Conservation (phyloP, 108 stramenopile genomes). For the Fragilariopsis cylindrus region DNA sequence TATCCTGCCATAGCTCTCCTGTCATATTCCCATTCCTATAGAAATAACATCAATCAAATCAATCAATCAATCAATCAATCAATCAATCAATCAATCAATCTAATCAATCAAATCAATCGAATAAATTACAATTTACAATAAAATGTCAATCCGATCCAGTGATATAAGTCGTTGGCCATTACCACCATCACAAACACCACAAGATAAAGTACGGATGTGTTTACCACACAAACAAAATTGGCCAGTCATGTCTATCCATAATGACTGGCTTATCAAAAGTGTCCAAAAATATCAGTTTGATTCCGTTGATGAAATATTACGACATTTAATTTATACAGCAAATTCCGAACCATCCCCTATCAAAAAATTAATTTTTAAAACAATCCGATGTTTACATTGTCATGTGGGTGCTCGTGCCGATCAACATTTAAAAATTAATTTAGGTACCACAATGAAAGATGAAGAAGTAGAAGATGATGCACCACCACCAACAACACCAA, state of each 20-base stretch:
- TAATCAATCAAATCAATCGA: too few relatives aligned
- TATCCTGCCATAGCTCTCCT: too few relatives aligned
- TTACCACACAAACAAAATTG: not conserved
- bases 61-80: too few relatives aligned
- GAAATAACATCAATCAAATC: too few relatives aligned
- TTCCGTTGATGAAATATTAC: not conserved
- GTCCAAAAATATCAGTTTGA: not conserved
- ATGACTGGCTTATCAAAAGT: not conserved
- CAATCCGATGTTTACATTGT: not conserved
- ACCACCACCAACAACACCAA: not conserved
- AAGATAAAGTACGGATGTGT: not conserved
- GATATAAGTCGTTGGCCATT: not conserved
- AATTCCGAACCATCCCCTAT: not conserved
- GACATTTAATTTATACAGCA: not conserved
- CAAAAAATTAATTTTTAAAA: not conserved
- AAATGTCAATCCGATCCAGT: not conserved
- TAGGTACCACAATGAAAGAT: not conserved
- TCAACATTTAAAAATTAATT: not conserved
- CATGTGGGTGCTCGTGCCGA: not conserved
- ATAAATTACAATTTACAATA: too few relatives aligned
- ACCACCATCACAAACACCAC: not conserved
- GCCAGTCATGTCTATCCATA: not conserved
- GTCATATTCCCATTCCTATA: too few relatives aligned
- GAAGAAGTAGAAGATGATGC: not conserved
- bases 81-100: too few relatives aligned